Conservation (phyloP, 1,284 basidiomycete species). For the Leccinum solheimii region DNA sequence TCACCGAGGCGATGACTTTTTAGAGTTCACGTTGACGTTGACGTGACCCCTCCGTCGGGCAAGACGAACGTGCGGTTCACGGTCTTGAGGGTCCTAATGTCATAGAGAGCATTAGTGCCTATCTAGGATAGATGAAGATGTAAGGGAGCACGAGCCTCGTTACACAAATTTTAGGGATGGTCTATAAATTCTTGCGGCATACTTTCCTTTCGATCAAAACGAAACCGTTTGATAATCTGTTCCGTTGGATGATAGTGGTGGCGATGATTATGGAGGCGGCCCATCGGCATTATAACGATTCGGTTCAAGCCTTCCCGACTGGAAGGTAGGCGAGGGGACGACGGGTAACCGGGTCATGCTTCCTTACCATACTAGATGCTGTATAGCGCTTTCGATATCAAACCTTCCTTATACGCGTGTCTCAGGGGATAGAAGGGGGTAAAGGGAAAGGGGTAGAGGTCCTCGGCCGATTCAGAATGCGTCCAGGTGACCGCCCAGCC, state of each 20-base stretch:
- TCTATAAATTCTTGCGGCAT: background rate
- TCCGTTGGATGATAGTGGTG: constrained; percentile 2
- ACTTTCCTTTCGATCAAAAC: background rate
- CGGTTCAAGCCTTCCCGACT: constrained; percentile 2
- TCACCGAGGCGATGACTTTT: background rate
- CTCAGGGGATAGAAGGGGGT: constrained; percentile 7
- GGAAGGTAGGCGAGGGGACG: background rate
- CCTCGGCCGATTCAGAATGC: background rate
- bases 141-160: constrained; percentile 6
- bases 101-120: constrained; percentile 7
- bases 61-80: constrained; percentile 14
- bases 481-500: constrained; percentile 3
- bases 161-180: constrained; percentile 3
- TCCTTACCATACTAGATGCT: constrained; percentile 2
- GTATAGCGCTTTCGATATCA: constrained; percentile 26
- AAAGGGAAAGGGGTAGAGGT: background rate
- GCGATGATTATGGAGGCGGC: constrained; percentile 2
- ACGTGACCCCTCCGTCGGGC: constrained; percentile 16
- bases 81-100: background rate
- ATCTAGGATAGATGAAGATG: constrained; percentile 27
- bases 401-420: constrained; percentile 28
- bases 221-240: constrained; percentile 1
- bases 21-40: constrained; percentile 12
- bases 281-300: constrained; percentile 7
- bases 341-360: constrained; percentile 20